phyloP scores from a whole-genome alignment of 2,329 filamentous ascomycete genomes.

The Phyllosticta capitalensis region DNA sequence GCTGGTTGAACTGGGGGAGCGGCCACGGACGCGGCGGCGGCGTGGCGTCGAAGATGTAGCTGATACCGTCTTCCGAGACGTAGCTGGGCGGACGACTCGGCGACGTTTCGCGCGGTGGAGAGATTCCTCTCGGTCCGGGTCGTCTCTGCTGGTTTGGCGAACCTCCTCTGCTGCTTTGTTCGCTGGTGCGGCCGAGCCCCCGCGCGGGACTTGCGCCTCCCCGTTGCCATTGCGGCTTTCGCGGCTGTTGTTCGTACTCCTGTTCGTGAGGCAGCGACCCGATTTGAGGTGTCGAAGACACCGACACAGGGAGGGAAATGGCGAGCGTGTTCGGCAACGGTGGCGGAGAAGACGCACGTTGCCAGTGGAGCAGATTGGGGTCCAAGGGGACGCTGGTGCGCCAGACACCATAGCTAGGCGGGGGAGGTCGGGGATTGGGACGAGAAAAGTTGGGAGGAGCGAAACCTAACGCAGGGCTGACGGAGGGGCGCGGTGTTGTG shows the following conservation, averaged over 20 bases:
- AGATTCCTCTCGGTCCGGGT: too few species aligned
- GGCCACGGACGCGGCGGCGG: background rate
- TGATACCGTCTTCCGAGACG: slow-evolving; percentile 62
- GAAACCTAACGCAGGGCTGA: background rate
- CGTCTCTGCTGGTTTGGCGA: background rate
- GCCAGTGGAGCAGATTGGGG: slow-evolving; percentile 74
- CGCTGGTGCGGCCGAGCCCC: background rate
- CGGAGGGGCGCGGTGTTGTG: background rate
- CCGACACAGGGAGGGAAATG: slow-evolving; percentile 1
- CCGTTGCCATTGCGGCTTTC: slow-evolving; percentile 12
- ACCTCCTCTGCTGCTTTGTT: background rate
- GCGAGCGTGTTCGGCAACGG: slow-evolving; percentile 6
- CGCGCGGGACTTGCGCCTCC: background rate
- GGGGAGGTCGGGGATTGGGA: slow-evolving; percentile 38
- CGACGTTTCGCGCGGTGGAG: background rate
- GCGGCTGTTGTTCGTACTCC: background rate
- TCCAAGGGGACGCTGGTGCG: slow-evolving; percentile 73
- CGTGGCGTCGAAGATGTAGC: slow-evolving; percentile 60
- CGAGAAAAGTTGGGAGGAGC: background rate
- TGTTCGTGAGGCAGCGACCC: background rate
- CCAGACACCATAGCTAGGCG: slow-evolving; percentile 82
- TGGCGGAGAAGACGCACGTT: slow-evolving; percentile 40
- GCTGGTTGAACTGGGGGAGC: background rate
- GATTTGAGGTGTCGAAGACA: background rate
- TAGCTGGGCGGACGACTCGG: slow-evolving; percentile 62